Base-by-base conservation (phyloP, 2,329 filamentous ascomycete genomes). In the Daldinia sp. region DNA sequence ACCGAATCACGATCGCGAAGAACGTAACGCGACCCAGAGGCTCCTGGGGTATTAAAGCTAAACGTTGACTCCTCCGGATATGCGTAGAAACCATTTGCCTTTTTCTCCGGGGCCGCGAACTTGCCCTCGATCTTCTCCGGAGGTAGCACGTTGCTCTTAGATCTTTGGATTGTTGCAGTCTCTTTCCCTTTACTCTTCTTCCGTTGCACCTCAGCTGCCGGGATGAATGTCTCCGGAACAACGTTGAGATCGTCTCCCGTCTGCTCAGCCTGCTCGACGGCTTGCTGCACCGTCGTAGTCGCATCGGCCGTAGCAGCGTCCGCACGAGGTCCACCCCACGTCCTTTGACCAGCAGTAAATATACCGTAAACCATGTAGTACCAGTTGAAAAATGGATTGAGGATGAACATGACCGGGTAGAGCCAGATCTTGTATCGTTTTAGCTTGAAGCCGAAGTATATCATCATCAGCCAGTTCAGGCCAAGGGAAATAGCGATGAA, bases 361-460 rank as follows among this genome's bases (percentile, higher is more conserved):
- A 97, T 97, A 50, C 94, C 94, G 79, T 98, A 97, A 2, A 97
- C 92, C 92, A 98, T 97, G 82, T 98, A 98, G 65, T 93, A 88
- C 95, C 95, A 98, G 81, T 98, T 98, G 86, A 98, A 94, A 78
- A 98, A 97, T 0, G 96, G 95, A 77, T 98, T 98, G 70, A 98
- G 80, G 53, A 97, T 82, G 78, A 98, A 98, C 94, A 98, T 98
- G 70, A 98, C 75, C 0, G 95, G 95, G 78, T 98, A 98, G 5
- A 98, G 85, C 91, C 93, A 95, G 69, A 97, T 92, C 84, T 99
- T 98, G 84, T 91, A 98, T 10, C 96, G 88, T 68, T 91, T 90
- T 55, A 98, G 87, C 80, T 93, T 94, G 62, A 90, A 87, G 26
- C 93, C 95, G 79, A 98, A 98, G 83, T 97, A 98, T 68, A 98